Base-by-base conservation (phyloP, 768 basidiomycete species). In the Sarcomyxa edulis region DNA sequence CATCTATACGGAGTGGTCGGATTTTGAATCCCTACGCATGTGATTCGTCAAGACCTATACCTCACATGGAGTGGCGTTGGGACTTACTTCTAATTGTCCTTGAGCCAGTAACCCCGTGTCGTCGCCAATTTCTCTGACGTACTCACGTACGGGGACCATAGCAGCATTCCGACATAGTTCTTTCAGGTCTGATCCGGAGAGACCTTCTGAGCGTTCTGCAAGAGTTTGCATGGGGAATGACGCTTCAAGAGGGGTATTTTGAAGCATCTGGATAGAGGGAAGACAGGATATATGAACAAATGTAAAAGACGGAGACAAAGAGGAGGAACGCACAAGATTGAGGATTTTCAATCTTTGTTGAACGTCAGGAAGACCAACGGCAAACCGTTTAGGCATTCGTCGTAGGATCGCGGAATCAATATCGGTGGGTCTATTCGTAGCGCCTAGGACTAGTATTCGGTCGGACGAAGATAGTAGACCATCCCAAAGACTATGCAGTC, bases 371-470 rank as follows among this genome's bases (percentile, higher is more conserved):
- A 97, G 68, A 5, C 76, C 69, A 41, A 99, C 75, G 1, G 86
- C 74, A 56, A 97, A 97, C 8, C 93, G 88, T 59, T 95, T 97
- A 1, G 96, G 96, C 92, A 99, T 93, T n/a, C 94, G 83, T n/a
- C 88, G 75, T 16, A 92, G 65, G 47, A 93, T 86, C 19, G 89
- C 87, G 2, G 80, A 62, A 53, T 92, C 89, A 39, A 92, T 91
- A 47, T 98, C 96, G 53, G 84, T 84, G 14, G 94, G 93, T 42
- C 95, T 69, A 58, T 99, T 98, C 6, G 95, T 98, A 0, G 95
- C 94, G 11, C 95, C 95, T 2, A 99, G 77, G 5, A 96, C 86
- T 43, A 97, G 55, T 47, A 97, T 91, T 18, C 89, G 72, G 48
- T 93, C 85, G 1, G 74, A 69, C 9, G 79, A 75, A 0, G 92